These are phyloP conservation scores for Daldinia bambusicola DNA, from an alignment of 495 filamentous ascomycete species.

Conservation along the genomic window DNA sequence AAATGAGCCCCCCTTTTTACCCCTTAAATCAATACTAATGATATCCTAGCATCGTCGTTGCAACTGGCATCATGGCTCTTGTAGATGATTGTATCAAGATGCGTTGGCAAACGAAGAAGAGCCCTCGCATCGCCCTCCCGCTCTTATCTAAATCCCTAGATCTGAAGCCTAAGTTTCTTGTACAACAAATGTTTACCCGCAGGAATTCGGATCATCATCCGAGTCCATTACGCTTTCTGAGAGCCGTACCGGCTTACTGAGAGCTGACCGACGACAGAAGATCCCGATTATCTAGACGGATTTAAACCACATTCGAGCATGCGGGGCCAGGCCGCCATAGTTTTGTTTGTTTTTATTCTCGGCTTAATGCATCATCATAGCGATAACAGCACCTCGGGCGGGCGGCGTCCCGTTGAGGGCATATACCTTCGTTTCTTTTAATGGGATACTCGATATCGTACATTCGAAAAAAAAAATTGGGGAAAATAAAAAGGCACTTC, in stretches of 20 bases:
- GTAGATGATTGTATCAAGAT: conserved; percentile 92
- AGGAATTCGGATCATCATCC: conserved; percentile 56
- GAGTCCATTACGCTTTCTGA: conserved; percentile 56
- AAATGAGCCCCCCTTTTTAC: conserved; percentile 7
- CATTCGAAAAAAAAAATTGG: conserved; percentile 13
- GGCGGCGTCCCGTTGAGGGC: conserved; percentile 7
- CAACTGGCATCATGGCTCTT: conserved; percentile 88
- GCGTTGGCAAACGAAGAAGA: conserved; percentile 75
- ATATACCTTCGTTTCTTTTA: conserved; percentile 21
- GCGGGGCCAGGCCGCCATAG: conserved; percentile 28
- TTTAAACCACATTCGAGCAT: conserved; percentile 3
- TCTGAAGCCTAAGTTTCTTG: conserved; percentile 75
- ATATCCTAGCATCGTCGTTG: conserved; percentile 77
- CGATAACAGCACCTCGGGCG: conserved; percentile 28
- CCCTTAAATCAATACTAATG: conserved; percentile 26
- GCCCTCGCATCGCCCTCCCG: conserved; percentile 65
- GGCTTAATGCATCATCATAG: conserved; percentile 5
- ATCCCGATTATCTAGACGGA: conserved; percentile 11
- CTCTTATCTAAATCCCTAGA: conserved; percentile 68
- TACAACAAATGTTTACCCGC: conserved; percentile 82
- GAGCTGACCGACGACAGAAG: conserved; percentile 34
- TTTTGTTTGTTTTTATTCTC: conserved; percentile 10
- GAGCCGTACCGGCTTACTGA: conserved; percentile 54
- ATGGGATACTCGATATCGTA: conserved; percentile 15
- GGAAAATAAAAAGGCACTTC: conserved; percentile 26